Evolutionary conservation across 73 alveolate species (phyloP).

Genomic region (Blepharisma stoltei): DNA sequence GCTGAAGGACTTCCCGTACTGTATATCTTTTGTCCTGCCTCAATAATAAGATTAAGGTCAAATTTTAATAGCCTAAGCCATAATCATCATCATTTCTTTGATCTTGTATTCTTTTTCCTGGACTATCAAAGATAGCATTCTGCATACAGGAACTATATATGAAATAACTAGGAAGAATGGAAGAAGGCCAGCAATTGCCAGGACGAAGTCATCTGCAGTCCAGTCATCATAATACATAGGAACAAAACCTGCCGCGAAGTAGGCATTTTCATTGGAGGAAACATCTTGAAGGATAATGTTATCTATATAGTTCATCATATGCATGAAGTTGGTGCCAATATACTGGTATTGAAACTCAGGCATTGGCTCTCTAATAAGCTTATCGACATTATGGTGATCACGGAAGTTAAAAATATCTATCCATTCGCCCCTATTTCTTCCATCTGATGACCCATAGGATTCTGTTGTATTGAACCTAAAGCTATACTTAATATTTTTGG

Average conservation of each 20-base stretch:
- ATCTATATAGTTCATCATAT: not conserved
- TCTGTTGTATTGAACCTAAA: slow-evolving; percentile 20
- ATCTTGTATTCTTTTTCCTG: slow-evolving; percentile 89
- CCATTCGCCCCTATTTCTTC: not conserved
- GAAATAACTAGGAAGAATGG: slow-evolving; percentile 30
- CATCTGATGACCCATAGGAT: not conserved
- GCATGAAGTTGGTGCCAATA: not conserved
- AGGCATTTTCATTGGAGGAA: not conserved
- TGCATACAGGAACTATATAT: slow-evolving; percentile 11
- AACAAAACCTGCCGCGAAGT: slow-evolving; percentile 20
- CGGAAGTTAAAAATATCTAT: not conserved
- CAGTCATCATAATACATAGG: slow-evolving; percentile 35
- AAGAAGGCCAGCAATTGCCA: slow-evolving; percentile 15
- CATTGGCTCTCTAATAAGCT: not conserved
- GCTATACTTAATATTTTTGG: not conserved
- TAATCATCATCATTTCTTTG: slow-evolving; percentile 97
- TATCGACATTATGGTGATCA: not conserved
- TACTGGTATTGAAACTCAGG: not conserved
- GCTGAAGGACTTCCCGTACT: no score
- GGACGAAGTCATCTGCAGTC: slow-evolving; percentile 24
- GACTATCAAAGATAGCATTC: slow-evolving; percentile 30
- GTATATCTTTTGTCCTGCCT: no score
- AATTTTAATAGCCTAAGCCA: no score
- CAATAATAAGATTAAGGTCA: no score
- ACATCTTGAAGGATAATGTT: not conserved